A percentile compares a stretch with the other conserved stretches of the same genome.
phyloP scores from a whole-genome alignment of 305 asterid species.

The Solanum hybrid region DNA sequence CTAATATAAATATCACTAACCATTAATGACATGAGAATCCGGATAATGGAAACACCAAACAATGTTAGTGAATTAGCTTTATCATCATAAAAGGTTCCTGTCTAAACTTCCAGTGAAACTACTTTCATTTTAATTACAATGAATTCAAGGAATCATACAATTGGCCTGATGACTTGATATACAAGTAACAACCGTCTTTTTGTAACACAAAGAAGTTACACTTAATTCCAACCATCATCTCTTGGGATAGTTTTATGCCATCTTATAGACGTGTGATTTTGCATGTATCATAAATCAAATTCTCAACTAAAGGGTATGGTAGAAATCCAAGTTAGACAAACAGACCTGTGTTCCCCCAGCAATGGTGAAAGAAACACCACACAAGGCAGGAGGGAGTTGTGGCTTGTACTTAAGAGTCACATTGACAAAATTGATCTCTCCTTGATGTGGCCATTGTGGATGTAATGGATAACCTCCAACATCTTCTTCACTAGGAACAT shows the following conservation, averaged over 20 bases:
- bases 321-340: neutral
- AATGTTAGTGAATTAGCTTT: neutral
- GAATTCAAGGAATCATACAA: neutral
- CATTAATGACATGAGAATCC: neutral
- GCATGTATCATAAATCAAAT: neutral
- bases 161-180: neutral
- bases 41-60: neutral
- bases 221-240: neutral
- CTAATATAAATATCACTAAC: neutral
- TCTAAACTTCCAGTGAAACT: neutral
- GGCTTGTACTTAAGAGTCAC: slow-evolving; percentile 80
- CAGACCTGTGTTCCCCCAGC: slow-evolving; percentile 70
- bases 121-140: neutral
- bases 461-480: slow-evolving; percentile 27
- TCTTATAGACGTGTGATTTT: neutral
- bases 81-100: neutral
- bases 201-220: neutral
- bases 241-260: neutral
- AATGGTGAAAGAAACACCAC: slow-evolving; percentile 49
- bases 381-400: slow-evolving; percentile 66
- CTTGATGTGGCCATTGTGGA: slow-evolving; percentile 65
- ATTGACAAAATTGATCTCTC: slow-evolving; percentile 58
- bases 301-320: neutral
- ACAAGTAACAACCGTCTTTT: neutral
- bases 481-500: slow-evolving; percentile 64